Evolutionary conservation across 2,329 filamentous ascomycete genomes (phyloP), one percentile per base, ranked within the genome.

Genomic region (Paramyrothecium roridum): DNA sequence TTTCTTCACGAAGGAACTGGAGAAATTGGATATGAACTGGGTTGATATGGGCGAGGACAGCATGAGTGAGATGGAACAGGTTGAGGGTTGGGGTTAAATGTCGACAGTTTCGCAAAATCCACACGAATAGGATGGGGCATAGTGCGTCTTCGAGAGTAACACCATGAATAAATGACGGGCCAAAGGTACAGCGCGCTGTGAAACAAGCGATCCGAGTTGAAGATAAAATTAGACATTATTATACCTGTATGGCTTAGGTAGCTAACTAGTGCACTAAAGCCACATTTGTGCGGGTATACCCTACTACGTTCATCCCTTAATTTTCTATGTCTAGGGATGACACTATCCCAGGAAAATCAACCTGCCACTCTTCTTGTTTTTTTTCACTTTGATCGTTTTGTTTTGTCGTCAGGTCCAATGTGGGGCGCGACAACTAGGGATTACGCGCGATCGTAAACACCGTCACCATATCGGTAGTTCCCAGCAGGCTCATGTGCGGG

Each of bases 1-100:
- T 67, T 93, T 93, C 69, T 93, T 93, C 67, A 81, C 84, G 40
- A 78, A 88, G 23, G 90, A 93, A 73, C 74, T 93, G 52, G 89
- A 93, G 67, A 89, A 85, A 69, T 79, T 90, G 69, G 88, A 87
- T 54, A 64, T 80, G 50, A 72, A 71, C 55, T 83, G 79, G 73
- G 72, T 65, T 16, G 80, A 81, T 19, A 57, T 71, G 49, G 71
- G 65, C 3, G 70, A 72, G 17, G 71, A 72, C 46, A 64, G 62
- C 2, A 65, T 68, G 63, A 64, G 63, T 50, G 71, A 73, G 49
- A 30, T 68, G 60, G 71, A 74, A 23, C 64, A 70, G 51, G 64
- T 65, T 10, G 70, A 72, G 56, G 69, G 62, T 21, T 67, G 64
- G 65, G 57, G 56, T 8, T 62, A 37, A 21, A 23, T 13, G 43